Conservation (phyloP, 495 filamentous ascomycete genomes). For the Acidomyces sp. region DNA sequence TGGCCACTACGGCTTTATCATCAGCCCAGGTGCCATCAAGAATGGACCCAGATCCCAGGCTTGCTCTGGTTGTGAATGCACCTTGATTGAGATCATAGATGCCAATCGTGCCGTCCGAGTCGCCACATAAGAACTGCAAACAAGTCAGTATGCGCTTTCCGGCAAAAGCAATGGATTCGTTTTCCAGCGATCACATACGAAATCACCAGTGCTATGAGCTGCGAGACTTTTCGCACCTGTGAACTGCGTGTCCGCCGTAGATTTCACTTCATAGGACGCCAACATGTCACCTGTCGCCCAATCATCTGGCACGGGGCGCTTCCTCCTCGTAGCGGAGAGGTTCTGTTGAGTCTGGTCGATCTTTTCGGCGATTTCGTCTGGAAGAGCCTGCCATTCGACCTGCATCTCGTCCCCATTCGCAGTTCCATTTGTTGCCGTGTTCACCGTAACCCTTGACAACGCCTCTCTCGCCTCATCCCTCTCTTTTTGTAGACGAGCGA, state of each 20-base stretch:
- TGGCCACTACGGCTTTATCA: constrained; percentile 55
- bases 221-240: constrained; percentile 53
- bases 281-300: constrained; percentile 73
- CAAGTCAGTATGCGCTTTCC: too few relatives aligned
- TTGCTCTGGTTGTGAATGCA: constrained; percentile 19
- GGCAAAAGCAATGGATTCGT: too few relatives aligned
- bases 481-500: constrained; percentile 76
- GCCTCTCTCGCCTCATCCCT: constrained; percentile 87
- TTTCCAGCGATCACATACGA: too few relatives aligned
- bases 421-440: constrained; percentile 31
- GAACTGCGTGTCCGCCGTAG: constrained; percentile 49
- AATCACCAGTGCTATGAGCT: constrained; percentile 48
- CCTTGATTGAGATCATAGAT: constrained; percentile 55
- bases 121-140: constrained; percentile 74
- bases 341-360: constrained; percentile 64
- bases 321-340: constrained; percentile 74
- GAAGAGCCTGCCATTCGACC: constrained; percentile 61
- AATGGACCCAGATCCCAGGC: constrained; percentile 45
- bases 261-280: constrained; percentile 47
- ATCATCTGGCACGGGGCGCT: constrained; percentile 68
- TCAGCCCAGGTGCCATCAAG: constrained; percentile 73
- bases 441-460: constrained; percentile 70
- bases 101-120: constrained; percentile 60
- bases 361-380: constrained; percentile 57
- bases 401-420: constrained; percentile 76